Conservation (phyloP, 2,329 filamentous ascomycete genomes). For the Aureobasidium melanogenum region DNA sequence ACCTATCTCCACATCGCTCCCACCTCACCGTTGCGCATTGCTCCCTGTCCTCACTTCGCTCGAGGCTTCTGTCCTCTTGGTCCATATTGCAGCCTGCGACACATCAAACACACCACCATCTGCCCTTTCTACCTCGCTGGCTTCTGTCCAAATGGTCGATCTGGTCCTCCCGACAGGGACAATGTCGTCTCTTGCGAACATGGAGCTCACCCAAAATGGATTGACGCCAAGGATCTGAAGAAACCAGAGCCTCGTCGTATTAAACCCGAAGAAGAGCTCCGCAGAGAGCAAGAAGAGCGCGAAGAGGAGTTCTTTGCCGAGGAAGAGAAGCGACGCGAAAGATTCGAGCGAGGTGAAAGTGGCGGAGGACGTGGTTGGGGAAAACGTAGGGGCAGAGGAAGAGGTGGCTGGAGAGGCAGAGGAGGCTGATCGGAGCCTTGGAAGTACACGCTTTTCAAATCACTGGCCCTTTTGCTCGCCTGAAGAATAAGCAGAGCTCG, state of each 20-base stretch:
- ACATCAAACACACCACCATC: constrained; percentile 64
- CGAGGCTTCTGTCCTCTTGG: constrained; percentile 90
- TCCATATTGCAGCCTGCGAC: constrained; percentile 77
- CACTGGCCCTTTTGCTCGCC: background rate
- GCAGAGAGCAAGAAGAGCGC: constrained; percentile 51
- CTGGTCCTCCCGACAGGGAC: constrained; percentile 25
- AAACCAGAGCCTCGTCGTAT: constrained; percentile 54
- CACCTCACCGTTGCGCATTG: constrained; percentile 52
- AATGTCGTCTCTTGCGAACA: constrained; percentile 54
- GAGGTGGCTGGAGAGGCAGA: constrained; percentile 24
- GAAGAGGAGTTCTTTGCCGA: constrained; percentile 46
- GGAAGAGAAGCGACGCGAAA: constrained; percentile 38
- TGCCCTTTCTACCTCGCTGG: constrained; percentile 85
- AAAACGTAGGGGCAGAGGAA: constrained; percentile 40
- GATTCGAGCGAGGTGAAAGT: constrained; percentile 39
- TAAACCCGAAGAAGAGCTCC: constrained; percentile 63
- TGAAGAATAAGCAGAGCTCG: background rate
- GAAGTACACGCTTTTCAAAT: background rate
- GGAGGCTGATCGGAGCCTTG: background rate
- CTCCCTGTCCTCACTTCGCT: constrained; percentile 75
- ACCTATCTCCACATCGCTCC: constrained; percentile 46
- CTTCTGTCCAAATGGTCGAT: constrained; percentile 75
- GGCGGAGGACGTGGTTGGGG: constrained; percentile 27
- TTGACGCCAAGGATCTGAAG: constrained; percentile 54
- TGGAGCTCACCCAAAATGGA: constrained; percentile 75